Evolutionary conservation across 148 eudicot species (phyloP).

Genomic region (Spergularia bocconei): DNA sequence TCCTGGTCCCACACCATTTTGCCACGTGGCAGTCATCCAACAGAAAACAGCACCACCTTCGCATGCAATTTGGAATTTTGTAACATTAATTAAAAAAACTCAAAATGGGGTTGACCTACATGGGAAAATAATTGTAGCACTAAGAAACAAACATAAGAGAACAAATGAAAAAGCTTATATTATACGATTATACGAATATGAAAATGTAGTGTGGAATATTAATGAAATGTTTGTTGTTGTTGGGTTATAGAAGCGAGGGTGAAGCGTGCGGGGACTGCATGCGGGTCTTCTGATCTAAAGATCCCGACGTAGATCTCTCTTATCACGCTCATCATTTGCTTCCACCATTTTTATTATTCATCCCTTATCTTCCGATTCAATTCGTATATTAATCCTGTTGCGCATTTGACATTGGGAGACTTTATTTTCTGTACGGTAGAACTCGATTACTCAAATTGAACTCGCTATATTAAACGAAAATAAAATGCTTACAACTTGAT

Average conservation of each 20-base stretch:
- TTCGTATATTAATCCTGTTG: no score
- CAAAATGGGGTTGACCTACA: neutral
- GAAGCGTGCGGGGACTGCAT: constrained; percentile 30
- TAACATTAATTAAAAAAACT: neutral
- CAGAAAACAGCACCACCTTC: neutral
- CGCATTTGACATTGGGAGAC: no score
- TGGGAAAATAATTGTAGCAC: neutral
- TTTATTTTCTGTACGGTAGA: no score
- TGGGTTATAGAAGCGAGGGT: neutral
- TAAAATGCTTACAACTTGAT: no score
- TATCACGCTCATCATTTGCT: constrained; percentile 14
- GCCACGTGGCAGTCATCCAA: constrained; percentile 9
- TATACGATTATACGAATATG: no score
- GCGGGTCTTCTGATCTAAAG: constrained; percentile 11
- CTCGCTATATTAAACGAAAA: no score
- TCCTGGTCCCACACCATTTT: neutral
- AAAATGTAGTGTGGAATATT: no score
- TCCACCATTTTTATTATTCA: no score
- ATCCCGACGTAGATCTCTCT: constrained; percentile 21
- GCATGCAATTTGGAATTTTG: constrained; percentile 1
- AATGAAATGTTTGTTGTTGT: no score
- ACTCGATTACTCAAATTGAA: no score
- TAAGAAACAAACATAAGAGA: constrained; percentile 7
- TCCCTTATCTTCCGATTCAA: neutral
- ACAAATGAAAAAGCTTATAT: constrained; percentile 8